Conservation (phyloP, 192 early-diverging fungal genomes). For the Anaeromyces robustus region DNA sequence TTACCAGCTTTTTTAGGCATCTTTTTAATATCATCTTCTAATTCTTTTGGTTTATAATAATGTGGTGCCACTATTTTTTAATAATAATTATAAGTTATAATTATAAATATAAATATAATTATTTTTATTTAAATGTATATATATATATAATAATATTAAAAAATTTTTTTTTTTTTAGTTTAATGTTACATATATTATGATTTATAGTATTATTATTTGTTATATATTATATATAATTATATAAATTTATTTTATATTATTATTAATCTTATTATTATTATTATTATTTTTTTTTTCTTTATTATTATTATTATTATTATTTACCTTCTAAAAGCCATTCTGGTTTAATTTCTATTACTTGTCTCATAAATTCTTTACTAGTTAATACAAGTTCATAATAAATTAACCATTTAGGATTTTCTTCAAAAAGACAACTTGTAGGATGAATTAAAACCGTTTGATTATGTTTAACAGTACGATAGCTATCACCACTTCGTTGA, state of each 20-base stretch:
- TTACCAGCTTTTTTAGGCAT: not conserved
- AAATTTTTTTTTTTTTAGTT: no score
- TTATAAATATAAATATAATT: no score
- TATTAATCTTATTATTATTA: no score
- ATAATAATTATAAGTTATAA: no score
- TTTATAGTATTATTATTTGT: no score
- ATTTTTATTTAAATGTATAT: no score
- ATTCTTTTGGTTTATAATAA: constrained; percentile 6
- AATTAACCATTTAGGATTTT: constrained; percentile 70
- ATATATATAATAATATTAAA: no score
- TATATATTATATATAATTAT: no score
- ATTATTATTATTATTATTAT: not conserved
- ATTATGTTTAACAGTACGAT: constrained; percentile 76
- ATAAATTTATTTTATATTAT: no score
- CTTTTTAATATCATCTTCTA: constrained; percentile 6
- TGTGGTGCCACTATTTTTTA: constrained; percentile 11
- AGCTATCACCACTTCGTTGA: constrained; percentile 74
- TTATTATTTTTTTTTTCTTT: no score
- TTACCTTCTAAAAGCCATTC: constrained; percentile 60
- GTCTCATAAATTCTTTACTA: constrained; percentile 87
- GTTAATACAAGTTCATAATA: constrained; percentile 92
- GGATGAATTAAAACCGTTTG: constrained; percentile 90
- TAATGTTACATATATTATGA: no score
- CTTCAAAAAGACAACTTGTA: constrained; percentile 58
- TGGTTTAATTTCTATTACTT: constrained; percentile 79